These are phyloP conservation scores for Paramarasmius palmivorus DNA, from an alignment of 1,284 basidiomycete genomes.

Conservation along the genomic window DNA sequence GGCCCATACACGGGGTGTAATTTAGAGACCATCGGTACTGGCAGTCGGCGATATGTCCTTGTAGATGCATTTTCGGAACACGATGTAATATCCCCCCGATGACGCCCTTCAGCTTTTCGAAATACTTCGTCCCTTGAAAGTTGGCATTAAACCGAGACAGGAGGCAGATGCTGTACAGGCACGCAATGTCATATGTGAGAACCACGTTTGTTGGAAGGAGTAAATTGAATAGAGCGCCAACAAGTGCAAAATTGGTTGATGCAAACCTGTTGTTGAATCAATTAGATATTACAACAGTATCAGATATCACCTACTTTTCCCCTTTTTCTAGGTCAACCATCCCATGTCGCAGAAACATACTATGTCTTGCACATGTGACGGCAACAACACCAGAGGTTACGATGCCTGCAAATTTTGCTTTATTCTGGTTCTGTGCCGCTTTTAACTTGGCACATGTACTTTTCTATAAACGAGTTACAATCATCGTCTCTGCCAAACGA, in stretches of 20 bases:
- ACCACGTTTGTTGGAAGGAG: not conserved
- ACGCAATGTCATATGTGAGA: slow-evolving; percentile 7
- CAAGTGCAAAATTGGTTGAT: not conserved
- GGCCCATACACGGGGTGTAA: not conserved
- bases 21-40: slow-evolving; percentile 1
- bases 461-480: slow-evolving; percentile 1
- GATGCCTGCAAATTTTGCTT: not conserved
- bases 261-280: not conserved
- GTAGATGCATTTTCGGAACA: slow-evolving; percentile 6
- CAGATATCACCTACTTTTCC: not conserved
- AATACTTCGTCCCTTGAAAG: not conserved
- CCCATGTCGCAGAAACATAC: not conserved
- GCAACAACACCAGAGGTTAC: slow-evolving; percentile 3
- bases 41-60: slow-evolving; percentile 2
- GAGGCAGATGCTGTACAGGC: slow-evolving; percentile 2
- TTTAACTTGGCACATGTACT: slow-evolving; percentile 4
- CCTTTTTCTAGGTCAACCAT: slow-evolving; percentile 4
- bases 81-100: not conserved
- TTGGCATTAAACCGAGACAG: not conserved
- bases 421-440: slow-evolving; percentile 5
- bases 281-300: not conserved
- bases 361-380: slow-evolving; percentile 1
- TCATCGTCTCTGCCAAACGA: not conserved
- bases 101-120: not conserved
- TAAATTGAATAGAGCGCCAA: not conserved